Evolutionary conservation across 2,329 filamentous ascomycete species (phyloP), one percentile per base, ranked within the genome.

Genomic region (Verticillium alfalfae): DNA sequence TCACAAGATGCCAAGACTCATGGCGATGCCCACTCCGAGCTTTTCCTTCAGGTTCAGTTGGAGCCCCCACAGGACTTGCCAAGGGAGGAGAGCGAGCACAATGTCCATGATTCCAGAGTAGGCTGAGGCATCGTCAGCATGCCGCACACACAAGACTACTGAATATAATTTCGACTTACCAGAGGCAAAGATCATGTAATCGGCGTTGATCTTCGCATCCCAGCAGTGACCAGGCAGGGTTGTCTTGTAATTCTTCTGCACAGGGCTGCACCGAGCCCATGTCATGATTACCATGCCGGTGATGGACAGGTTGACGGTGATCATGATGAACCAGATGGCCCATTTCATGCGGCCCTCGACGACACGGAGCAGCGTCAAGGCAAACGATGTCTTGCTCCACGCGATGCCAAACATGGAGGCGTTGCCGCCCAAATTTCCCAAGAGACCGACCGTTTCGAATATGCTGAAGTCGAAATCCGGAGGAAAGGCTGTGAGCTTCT

Each of bases 1-100:
- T 66, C 67, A 77, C 75, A 79, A 75, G 2, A 79, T 61, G 1
- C 77, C 77, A 67, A 79, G 74, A 64, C 75, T 76, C 78, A 79
- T 79, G 10, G 77, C 77, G 1, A 76, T 64, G 9, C 73, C 65
- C 0, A 77, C 75, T 3, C 77, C 76, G 16, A 76, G 63, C 59
- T 78, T 78, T 57, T 79, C 77, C 63, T 72, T 75, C 34, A 66
- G 67, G 61, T 70, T 75, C 72, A 79, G 78, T 8, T 71, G 71
- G 13, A 77, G 66, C 1, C 67, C 69, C 75, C 73, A 76, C 45
- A 79, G 72, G 8, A 79, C 72, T 26, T 69, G 73, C 76, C 74
- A 78, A 0, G 77, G 78, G 2, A 79, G 62, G 1, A 77, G 39
- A 0, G 77, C 77, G 5, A 80, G 66, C 2, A 74, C 62, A 10